phyloP scores from a whole-genome alignment of 2,329 filamentous ascomycete species.

The Pseudogymnoascus sp. region DNA sequence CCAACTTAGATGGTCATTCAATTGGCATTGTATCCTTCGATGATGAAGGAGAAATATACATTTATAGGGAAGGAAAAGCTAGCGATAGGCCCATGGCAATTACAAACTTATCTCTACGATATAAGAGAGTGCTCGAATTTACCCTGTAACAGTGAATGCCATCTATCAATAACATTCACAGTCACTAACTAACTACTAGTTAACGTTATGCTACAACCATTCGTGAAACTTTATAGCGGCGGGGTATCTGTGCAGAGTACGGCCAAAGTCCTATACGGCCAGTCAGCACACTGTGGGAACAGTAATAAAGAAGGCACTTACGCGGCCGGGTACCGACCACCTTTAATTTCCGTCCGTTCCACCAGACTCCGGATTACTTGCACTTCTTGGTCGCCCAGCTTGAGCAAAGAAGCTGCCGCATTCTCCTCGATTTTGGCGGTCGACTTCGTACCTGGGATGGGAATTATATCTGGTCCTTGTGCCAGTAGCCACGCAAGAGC shows the following conservation, averaged over 20 bases:
- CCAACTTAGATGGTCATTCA: background rate
- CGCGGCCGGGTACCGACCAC: slow-evolving; percentile 18
- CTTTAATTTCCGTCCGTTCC: slow-evolving; percentile 18
- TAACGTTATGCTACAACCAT: background rate
- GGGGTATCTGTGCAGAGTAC: slow-evolving; percentile 7
- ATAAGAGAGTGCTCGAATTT: too few species aligned
- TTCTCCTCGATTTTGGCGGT: slow-evolving; percentile 11
- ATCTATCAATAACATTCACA: too few species aligned
- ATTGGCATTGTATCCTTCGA: background rate
- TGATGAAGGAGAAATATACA: too few species aligned
- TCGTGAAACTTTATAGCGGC: background rate
- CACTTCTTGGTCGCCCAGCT: slow-evolving; percentile 21
- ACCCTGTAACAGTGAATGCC: too few species aligned
- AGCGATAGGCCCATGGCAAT: background rate
- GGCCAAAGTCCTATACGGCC: background rate
- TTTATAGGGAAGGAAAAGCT: background rate
- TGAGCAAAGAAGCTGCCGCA: slow-evolving; percentile 13
- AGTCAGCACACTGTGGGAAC: background rate
- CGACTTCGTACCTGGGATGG: slow-evolving; percentile 12
- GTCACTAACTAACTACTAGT: background rate
- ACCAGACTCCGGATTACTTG: slow-evolving; percentile 17
- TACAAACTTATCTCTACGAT: background rate
- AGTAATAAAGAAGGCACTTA: slow-evolving; percentile 14
- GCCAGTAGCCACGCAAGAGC: slow-evolving; percentile 41
- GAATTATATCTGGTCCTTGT: slow-evolving; percentile 11